A percentile compares a stretch with the other conserved stretches of the same genome.
Conservation (phyloP, 306 rosid genomes). For the Neltuma alba region DNA sequence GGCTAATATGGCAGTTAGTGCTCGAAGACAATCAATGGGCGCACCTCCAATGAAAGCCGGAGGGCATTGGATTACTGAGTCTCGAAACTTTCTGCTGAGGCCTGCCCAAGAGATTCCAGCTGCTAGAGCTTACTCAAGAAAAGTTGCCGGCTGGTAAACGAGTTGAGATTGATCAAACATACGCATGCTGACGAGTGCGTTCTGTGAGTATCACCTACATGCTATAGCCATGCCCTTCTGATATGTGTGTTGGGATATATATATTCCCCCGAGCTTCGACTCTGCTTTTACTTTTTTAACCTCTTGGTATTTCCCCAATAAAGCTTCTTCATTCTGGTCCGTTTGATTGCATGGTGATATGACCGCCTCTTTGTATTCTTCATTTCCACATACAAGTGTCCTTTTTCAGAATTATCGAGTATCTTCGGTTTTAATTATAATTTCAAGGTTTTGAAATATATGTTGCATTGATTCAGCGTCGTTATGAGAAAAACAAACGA, state of each 20-base stretch:
- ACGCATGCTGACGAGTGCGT: not conserved
- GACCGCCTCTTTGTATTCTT: not conserved
- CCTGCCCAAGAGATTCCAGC: constrained; percentile 61
- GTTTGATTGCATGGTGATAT: not conserved
- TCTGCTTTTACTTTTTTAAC: not conserved
- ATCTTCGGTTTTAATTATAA: not conserved
- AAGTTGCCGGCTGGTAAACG: constrained; percentile 70
- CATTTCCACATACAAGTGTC: not conserved
- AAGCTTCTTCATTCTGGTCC: not conserved
- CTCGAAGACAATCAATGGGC: constrained; percentile 56
- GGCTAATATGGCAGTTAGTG: constrained; percentile 66
- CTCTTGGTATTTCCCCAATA: not conserved
- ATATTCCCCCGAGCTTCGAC: constrained; percentile 12
- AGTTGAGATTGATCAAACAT: too few relatives aligned
- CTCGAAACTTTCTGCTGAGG: constrained; percentile 65
- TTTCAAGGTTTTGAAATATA: too few relatives aligned
- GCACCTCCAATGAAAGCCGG: constrained; percentile 85
- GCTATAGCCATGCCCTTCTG: not conserved
- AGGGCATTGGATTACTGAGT: constrained; percentile 70
- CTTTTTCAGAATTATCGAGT: not conserved
- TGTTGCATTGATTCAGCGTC: too few relatives aligned
- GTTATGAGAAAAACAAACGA: too few relatives aligned
- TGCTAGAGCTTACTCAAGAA: constrained; percentile 67
- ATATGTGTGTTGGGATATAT: not conserved
- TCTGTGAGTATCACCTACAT: not conserved